Evolutionary conservation across 2,329 filamentous ascomycete species (phyloP).

Genomic region (Claviceps quebecensis): DNA sequence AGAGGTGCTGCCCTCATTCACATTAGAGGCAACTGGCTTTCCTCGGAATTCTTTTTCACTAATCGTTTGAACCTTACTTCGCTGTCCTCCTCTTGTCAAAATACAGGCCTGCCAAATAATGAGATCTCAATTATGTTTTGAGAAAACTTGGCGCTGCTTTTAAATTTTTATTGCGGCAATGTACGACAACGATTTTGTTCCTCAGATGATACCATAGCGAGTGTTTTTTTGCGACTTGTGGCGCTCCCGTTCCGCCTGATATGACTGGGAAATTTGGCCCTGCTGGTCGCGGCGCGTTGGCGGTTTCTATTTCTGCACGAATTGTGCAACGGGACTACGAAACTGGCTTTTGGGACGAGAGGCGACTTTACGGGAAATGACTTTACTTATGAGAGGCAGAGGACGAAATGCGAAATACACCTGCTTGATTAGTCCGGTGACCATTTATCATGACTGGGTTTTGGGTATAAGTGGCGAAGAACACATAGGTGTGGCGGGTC

Average conservation of each 20-base stretch:
- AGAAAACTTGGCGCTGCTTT: not conserved
- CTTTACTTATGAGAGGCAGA: too few relatives aligned
- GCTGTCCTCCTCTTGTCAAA: not conserved
- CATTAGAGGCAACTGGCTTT: not conserved
- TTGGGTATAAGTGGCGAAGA: not conserved
- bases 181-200: constrained; percentile 5
- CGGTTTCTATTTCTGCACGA: constrained; percentile 1
- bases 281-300: not conserved
- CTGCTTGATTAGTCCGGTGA: not conserved
- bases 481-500: not conserved
- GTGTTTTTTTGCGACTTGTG: constrained; percentile 2
- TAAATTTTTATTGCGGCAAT: constrained; percentile 2
- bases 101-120: constrained; percentile 9
- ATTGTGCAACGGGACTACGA: constrained; percentile 1
- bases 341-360: not conserved
- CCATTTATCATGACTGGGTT: not conserved
- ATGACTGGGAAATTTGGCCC: constrained; percentile 1
- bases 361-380: not conserved
- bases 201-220: constrained; percentile 8
- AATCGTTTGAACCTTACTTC: not conserved
- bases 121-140: not conserved
- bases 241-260: not conserved
- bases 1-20: constrained; percentile 1
- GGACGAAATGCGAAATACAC: too few relatives aligned
- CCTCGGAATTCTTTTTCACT: not conserved